phyloP scores from a whole-genome alignment of 768 basidiomycete genomes.

The Leccinum subgranulosum region DNA sequence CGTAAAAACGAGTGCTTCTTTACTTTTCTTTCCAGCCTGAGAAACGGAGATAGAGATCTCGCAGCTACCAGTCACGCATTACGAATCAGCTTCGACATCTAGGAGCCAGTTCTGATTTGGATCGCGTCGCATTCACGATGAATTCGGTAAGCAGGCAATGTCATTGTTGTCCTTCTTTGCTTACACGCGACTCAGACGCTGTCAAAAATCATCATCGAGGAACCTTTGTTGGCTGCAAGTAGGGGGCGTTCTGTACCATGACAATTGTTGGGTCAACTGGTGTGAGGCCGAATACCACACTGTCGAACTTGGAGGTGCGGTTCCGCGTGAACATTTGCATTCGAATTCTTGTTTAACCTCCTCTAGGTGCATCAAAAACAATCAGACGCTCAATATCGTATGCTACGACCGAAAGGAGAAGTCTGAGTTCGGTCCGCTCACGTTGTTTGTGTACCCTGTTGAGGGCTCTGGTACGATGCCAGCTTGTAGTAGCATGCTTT shows the following conservation, averaged over 20 bases:
- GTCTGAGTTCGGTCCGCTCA: constrained; percentile 58
- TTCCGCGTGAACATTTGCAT: too few relatives aligned
- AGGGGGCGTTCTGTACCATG: constrained; percentile 89
- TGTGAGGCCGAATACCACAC: too few relatives aligned
- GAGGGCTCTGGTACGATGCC: too few relatives aligned
- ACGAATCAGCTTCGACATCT: constrained; percentile 42
- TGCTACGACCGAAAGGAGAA: constrained; percentile 91
- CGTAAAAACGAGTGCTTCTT: constrained; percentile 85
- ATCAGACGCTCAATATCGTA: too few relatives aligned
- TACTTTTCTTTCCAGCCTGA: neutral
- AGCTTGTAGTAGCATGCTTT: too few relatives aligned
- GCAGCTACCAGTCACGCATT: constrained; percentile 69
- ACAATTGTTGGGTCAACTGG: constrained; percentile 91
- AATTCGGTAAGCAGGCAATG: constrained; percentile 53
- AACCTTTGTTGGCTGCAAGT: constrained; percentile 84
- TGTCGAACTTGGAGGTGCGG: too few relatives aligned
- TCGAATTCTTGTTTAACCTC: too few relatives aligned
- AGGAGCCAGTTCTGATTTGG: constrained; percentile 95
- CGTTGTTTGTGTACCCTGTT: too few relatives aligned
- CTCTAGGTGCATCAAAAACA: too few relatives aligned
- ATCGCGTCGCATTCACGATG: constrained; percentile 94
- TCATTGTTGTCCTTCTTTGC: neutral
- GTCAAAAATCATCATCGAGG: too few relatives aligned
- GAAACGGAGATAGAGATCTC: neutral
- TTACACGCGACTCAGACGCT: constrained; percentile 38